Evolutionary conservation across 768 basidiomycete genomes (phyloP).

Genomic region (Russula olivacea): DNA sequence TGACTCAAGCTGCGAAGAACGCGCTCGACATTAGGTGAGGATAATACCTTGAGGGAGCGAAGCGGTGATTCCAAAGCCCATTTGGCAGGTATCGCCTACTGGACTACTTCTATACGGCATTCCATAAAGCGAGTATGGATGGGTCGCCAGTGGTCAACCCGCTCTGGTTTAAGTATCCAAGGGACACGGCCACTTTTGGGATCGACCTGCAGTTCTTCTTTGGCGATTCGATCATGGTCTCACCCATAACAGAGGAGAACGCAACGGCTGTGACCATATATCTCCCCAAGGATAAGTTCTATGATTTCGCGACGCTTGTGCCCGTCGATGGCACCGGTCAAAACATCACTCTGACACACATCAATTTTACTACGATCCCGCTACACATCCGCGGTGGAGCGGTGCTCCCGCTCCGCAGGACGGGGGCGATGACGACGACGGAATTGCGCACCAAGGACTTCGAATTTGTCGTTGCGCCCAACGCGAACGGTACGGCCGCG

Average conservation of each 20-base stretch:
- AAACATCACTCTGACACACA: slow-evolving; percentile 39
- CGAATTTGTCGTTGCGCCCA: slow-evolving; percentile 58
- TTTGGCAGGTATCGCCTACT: slow-evolving; percentile 52
- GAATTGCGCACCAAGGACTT: slow-evolving; percentile 51
- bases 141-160: slow-evolving; percentile 62
- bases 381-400: slow-evolving; percentile 56
- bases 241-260: slow-evolving; percentile 59
- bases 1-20: slow-evolving; percentile 53
- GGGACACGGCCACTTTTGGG: slow-evolving; percentile 49
- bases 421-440: slow-evolving; percentile 55
- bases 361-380: slow-evolving; percentile 54
- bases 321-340: slow-evolving; percentile 45
- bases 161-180: slow-evolving; percentile 61
- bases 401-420: slow-evolving; percentile 50
- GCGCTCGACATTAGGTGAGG: slow-evolving; percentile 56
- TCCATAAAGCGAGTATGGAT: slow-evolving; percentile 50
- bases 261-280: slow-evolving; percentile 54
- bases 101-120: slow-evolving; percentile 66
- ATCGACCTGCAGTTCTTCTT: slow-evolving; percentile 68
- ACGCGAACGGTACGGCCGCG: slow-evolving; percentile 41
- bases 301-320: slow-evolving; percentile 51
- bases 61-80: not conserved
- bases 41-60: not conserved
- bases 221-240: slow-evolving; percentile 60
- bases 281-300: slow-evolving; percentile 59